Evolutionary conservation across 2,329 filamentous ascomycete genomes (phyloP), one percentile per base, ranked within the genome.

Genomic region (Penicillium thymicola): DNA sequence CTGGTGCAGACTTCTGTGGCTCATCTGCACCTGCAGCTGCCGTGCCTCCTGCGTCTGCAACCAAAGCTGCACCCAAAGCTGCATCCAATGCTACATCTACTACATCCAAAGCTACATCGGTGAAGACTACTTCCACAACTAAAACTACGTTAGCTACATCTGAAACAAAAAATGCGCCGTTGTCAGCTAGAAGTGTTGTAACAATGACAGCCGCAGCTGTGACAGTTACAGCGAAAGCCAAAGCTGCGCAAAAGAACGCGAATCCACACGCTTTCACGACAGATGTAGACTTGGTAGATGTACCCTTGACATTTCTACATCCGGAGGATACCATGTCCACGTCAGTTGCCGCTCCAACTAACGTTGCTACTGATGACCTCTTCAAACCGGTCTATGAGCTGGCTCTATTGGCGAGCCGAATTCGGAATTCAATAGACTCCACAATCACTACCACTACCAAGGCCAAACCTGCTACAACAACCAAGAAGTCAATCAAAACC

Each of bases 1-100:
- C 54, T 10, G 54, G 54, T n/a, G 27, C 36, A 4, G 34, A 46
- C 27, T 55, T 52, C n/a, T 55, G 54, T 38, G 32, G 5, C 27
- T 36, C 34, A 21, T 18, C 30, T 11, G 18, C 38, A 44, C 16
- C 30, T 2, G 32, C 28, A n/a, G 8, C 11, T 34, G 8, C 16
- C 14, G 27, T 23, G 9, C 18, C 36, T 10, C 28, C 44, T 16
- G n/a, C 1, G 2, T 13, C 42, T 45, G 18, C 18, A 46, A 7
- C 21, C 2, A 16, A 38, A 11, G 5, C 10, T n/a, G 8, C 30
- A 8, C 7, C 16, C 14, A 27, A 18, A n/a, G 13, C 34, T n/a
- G 8, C 30, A 8, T 10, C 16, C 14, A 27, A 18, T 13, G 13
- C 34, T 16, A 16, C 7, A 25, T 28, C 27, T 28, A 9, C 27